phyloP scores from a whole-genome alignment of 768 basidiomycete genomes.

The Rossbeevera mucosa region DNA sequence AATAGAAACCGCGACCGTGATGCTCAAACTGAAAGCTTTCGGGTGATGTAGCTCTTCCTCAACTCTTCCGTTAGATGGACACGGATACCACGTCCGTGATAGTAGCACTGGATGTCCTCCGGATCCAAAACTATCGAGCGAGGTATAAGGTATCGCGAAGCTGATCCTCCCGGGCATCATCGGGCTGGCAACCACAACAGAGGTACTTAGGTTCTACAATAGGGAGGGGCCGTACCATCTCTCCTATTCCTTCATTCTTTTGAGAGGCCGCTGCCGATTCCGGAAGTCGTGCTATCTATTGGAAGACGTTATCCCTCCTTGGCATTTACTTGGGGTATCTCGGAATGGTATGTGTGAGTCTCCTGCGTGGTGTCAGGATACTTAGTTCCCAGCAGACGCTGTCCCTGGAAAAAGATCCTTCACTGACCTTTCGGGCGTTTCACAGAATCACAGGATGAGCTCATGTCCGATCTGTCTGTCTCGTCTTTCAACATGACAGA shows the following conservation, averaged over 20 bases:
- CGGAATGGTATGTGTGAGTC: conserved; percentile 18
- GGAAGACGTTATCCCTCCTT: conserved; percentile 40
- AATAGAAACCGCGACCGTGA: no score
- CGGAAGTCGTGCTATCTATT: conserved; percentile 28
- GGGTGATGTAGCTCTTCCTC: no score
- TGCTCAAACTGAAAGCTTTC: no score
- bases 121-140: no score
- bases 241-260: conserved; percentile 32
- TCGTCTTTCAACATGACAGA: not conserved
- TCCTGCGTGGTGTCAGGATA: not conserved
- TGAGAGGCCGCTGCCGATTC: not conserved
- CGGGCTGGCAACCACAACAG: no score
- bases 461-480: conserved; percentile 18
- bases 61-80: no score
- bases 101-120: no score
- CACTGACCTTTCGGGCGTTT: conserved; percentile 28
- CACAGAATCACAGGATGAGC: conserved; percentile 6
- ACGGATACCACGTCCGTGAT: no score
- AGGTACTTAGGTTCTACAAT: no score
- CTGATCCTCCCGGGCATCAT: no score
- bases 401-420: conserved; percentile 17
- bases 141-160: no score
- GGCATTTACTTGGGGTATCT: no score
- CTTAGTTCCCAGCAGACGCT: conserved; percentile 20
- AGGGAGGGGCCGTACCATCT: conserved; percentile 38